Evolutionary conservation across 2,329 filamentous ascomycete genomes (phyloP), one percentile per base, ranked within the genome.

Genomic region (Fusarium sp.): DNA sequence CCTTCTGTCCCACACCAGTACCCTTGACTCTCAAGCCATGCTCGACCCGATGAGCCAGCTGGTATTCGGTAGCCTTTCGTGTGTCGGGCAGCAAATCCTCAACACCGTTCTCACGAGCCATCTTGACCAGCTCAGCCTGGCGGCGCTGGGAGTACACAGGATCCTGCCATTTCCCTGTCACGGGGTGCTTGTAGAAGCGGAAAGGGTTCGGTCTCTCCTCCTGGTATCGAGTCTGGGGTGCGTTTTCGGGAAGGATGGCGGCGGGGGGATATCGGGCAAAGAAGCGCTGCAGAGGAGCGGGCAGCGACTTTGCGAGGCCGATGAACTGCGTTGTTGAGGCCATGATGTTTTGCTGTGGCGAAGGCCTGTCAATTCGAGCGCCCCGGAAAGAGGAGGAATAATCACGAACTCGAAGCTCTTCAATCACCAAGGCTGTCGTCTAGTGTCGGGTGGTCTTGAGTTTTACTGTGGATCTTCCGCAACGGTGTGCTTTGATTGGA

Each of bases 51-150:
- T 90, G 88, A 76, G 89, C 86, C 77, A 94, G 87, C 80, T 86
- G 90, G 78, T 88, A 87, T 73, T 90, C 91, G 4, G 91, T 91
- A 74, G 90, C 90, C 87, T 97, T 97, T 63, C 85, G 85, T 14
- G 91, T 92, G 73, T 87, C 88, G 1, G 95, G 95, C 65, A 98
- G 82, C 73, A 97, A 83, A 68, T 94, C 90, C 80, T 95, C 92
- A 6, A 97, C 91, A 58, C 92, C 92, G 80, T 95, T 87, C 76
- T 91, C 85, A 62, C 88, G 84, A 7, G 96, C 94, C 76, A 98
- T 81, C 83, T 97, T 97, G 75, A 96, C 92, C 25, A 99, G 87
- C 75, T 97, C 93, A 25, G 95, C 95, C 85, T 99, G 96, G 67
- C 93, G 88, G 59, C 96, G 89, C 73, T 97, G 86, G 8, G 94